Conservation (phyloP, 495 filamentous ascomycete species). For the Penicillium fimorum region DNA sequence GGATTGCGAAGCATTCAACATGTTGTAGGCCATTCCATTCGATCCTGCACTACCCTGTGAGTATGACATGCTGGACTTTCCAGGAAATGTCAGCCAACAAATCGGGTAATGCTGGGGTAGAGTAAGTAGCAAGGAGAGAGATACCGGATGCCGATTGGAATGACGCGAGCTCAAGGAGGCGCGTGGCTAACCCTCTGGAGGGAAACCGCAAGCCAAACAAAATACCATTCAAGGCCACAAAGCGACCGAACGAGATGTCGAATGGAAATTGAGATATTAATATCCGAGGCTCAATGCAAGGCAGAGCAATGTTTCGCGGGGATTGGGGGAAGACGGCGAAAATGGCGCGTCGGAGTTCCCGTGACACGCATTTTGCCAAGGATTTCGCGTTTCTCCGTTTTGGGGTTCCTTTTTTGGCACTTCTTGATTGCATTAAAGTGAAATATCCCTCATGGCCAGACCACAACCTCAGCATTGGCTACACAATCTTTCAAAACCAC, state of each 20-base stretch:
- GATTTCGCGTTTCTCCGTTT: conserved; percentile 33
- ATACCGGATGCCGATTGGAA: conserved; percentile 29
- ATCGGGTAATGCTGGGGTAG: conserved; percentile 20
- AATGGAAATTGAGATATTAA: conserved; percentile 10
- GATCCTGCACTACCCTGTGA: conserved; percentile 45
- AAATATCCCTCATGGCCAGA: conserved; percentile 21
- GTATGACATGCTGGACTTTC: conserved; percentile 38
- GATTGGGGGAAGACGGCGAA: conserved; percentile 20
- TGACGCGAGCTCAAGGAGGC: conserved; percentile 37
- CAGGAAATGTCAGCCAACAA: conserved; percentile 11
- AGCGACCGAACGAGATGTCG: conserved; percentile 14
- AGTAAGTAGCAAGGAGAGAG: conserved; percentile 21
- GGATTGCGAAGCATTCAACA: conserved; percentile 52
- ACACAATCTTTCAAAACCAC: conserved; percentile 9
- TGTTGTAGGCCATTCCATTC: conserved; percentile 43
- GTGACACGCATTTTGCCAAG: conserved; percentile 28
- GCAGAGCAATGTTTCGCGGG: conserved; percentile 26
- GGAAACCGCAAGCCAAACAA: conserved; percentile 24
- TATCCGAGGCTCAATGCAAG: conserved; percentile 27
- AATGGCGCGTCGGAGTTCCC: conserved; percentile 37
- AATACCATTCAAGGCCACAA: conserved; percentile 19
- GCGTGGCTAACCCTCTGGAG: conserved; percentile 36
- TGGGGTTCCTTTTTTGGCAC: conserved; percentile 20
- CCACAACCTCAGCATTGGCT: conserved; percentile 27
- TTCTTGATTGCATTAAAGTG: background rate